Evolutionary conservation across 2,329 filamentous ascomycete species (phyloP).

Genomic region (Thermothelomyces thermophilus): DNA sequence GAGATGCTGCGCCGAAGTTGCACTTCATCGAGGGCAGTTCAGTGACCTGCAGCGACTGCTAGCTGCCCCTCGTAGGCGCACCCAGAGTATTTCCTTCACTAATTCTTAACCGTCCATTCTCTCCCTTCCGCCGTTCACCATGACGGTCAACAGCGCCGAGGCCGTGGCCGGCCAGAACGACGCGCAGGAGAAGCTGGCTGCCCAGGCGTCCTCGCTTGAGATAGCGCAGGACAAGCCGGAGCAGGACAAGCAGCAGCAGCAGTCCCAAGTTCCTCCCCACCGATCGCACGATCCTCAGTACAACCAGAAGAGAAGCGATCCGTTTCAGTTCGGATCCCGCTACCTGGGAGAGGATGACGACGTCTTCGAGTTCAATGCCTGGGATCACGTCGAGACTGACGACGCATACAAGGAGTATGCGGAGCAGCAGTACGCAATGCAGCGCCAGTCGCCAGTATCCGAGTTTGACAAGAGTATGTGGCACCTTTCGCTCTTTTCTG

Average conservation of each 20-base stretch:
- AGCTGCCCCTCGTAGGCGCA: slow-evolving; percentile 20
- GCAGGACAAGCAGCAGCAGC: slow-evolving; percentile 5
- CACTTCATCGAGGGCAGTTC: slow-evolving; percentile 19
- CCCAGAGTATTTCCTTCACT: neutral
- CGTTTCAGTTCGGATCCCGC: slow-evolving; percentile 92
- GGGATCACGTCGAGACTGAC: slow-evolving; percentile 96
- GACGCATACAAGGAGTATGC: slow-evolving; percentile 80
- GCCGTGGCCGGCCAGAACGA: slow-evolving; percentile 10
- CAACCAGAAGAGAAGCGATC: slow-evolving; percentile 81
- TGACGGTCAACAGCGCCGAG: slow-evolving; percentile 16
- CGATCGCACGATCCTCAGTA: slow-evolving; percentile 64
- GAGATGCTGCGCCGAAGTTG: slow-evolving; percentile 21
- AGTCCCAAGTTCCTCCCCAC: slow-evolving; percentile 43
- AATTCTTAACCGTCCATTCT: neutral
- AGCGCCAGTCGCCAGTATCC: slow-evolving; percentile 78
- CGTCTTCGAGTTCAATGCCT: slow-evolving; percentile 96
- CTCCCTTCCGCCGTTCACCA: slow-evolving; percentile 6
- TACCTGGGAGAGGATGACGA: slow-evolving; percentile 77
- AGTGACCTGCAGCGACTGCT: slow-evolving; percentile 23
- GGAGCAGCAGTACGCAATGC: slow-evolving; percentile 74
- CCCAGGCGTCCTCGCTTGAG: slow-evolving; percentile 23
- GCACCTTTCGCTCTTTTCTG: neutral
- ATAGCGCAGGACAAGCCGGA: slow-evolving; percentile 20
- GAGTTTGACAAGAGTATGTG: slow-evolving; percentile 81
- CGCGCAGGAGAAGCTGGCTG: slow-evolving; percentile 20